phyloP scores from a whole-genome alignment of 345 rosid species.

The Murraya paniculata region DNA sequence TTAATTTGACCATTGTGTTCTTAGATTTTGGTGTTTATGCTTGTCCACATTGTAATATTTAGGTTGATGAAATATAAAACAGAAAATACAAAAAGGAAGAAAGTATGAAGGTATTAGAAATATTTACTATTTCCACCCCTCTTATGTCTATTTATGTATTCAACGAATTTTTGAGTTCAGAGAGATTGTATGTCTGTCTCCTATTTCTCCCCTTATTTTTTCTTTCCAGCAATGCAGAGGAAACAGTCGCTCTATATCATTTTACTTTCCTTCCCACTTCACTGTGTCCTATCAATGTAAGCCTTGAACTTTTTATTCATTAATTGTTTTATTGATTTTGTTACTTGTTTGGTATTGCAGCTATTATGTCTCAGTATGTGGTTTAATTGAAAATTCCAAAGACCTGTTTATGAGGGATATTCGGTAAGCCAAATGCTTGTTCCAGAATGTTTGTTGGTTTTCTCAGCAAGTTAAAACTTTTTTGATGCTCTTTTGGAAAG shows the following conservation, averaged over 20 bases:
- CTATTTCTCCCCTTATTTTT: neutral
- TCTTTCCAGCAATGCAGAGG: neutral
- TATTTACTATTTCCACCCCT: neutral
- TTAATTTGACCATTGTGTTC: neutral
- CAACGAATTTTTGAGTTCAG: neutral
- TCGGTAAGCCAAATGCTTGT: conserved; percentile 40
- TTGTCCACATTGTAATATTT: neutral
- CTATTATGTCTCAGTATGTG: conserved; percentile 49
- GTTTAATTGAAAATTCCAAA: conserved; percentile 49
- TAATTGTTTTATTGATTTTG: conserved; percentile 5
- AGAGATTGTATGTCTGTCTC: neutral
- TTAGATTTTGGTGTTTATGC: neutral
- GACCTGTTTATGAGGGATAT: conserved; percentile 68
- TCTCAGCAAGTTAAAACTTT: neutral
- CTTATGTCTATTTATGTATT: neutral
- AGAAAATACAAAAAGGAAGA: too few species aligned
- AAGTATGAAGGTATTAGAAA: neutral
- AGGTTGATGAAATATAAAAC: neutral
- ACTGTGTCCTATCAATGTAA: neutral
- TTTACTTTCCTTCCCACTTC: neutral
- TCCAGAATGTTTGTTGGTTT: neutral
- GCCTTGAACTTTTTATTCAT: neutral
- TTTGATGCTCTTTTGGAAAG: neutral
- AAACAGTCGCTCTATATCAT: neutral
- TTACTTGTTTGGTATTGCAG: conserved; percentile 34